Evolutionary conservation across 2,329 filamentous ascomycete genomes (phyloP).

Genomic region (Verruconis gallopava): DNA sequence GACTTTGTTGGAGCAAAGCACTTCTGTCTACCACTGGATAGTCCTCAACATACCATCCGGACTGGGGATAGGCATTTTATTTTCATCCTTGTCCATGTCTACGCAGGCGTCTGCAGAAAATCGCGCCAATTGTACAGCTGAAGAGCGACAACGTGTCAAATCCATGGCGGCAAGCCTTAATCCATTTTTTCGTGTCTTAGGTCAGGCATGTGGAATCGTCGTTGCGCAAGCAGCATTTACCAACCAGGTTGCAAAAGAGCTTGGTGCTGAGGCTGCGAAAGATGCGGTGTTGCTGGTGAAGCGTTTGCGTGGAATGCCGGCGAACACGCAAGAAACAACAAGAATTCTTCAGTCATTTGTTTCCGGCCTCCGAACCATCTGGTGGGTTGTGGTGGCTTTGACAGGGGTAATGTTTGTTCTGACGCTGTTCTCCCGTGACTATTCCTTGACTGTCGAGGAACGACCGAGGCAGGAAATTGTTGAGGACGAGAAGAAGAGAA

Average conservation of each 20-base stretch:
- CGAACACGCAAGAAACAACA: background rate
- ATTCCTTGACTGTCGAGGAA: background rate
- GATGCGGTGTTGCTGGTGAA: background rate
- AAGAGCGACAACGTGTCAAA: background rate
- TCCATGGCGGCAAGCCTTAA: background rate
- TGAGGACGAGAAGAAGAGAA: background rate
- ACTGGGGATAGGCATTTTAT: background rate
- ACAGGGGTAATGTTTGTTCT: background rate
- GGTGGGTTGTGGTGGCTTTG: conserved; percentile 4
- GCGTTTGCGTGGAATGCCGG: background rate
- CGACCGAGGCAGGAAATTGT: background rate
- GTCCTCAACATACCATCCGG: background rate
- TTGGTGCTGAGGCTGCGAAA: conserved; percentile 1
- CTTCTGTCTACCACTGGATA: background rate
- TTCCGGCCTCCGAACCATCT: background rate
- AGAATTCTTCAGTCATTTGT: conserved; percentile 1
- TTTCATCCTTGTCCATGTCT: background rate
- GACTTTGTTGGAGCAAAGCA: background rate
- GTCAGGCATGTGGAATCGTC: background rate
- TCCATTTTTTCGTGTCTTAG: conserved; percentile 1
- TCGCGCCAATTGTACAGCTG: conserved; percentile 1
- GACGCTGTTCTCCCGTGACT: conserved; percentile 1
- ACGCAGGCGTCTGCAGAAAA: conserved; percentile 4
- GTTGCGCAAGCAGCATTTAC: background rate
- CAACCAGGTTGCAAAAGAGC: background rate